Evolutionary conservation across 208 protist genomes (phyloP).

Genomic region (Trypanosoma boissoni): DNA sequence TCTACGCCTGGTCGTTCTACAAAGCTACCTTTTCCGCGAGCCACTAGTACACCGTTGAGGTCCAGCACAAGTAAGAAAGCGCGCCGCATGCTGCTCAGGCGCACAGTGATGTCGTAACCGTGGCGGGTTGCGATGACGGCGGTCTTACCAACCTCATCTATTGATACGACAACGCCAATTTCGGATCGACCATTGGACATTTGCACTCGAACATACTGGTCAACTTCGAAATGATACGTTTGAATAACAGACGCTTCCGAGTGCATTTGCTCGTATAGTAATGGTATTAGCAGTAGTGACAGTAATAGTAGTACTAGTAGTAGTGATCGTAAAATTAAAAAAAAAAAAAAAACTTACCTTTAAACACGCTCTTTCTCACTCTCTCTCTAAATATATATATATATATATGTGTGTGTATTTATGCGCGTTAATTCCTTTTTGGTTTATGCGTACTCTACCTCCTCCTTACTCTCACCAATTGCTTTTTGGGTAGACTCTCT

Average conservation of each 20-base stretch:
- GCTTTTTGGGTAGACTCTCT: no score
- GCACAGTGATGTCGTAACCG: constrained; percentile 78
- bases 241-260: constrained; percentile 7
- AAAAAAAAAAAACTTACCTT: no score
- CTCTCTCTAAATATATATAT: no score
- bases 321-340: no score
- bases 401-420: no score
- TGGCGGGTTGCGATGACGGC: constrained; percentile 71
- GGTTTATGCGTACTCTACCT: no score
- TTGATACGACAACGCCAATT: constrained; percentile 70
- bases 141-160: constrained; percentile 50
- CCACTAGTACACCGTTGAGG: constrained; percentile 88
- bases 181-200: constrained; percentile 55
- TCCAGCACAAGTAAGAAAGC: constrained; percentile 87
- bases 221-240: constrained; percentile 59
- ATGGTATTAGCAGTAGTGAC: no score
- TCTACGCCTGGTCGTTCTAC: constrained; percentile 64
- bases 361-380: no score
- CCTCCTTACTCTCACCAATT: no score
- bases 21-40: constrained; percentile 63
- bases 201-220: constrained; percentile 87
- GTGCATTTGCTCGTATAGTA: constrained; percentile 13
- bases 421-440: no score
- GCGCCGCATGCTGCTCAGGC: constrained; percentile 45
- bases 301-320: no score